Percentiles rank a stretch among this genome's conserved stretches.
Evolutionary conservation across 2,329 filamentous ascomycete species (phyloP).

Genomic region (Trematosphaeria pertusa): DNA sequence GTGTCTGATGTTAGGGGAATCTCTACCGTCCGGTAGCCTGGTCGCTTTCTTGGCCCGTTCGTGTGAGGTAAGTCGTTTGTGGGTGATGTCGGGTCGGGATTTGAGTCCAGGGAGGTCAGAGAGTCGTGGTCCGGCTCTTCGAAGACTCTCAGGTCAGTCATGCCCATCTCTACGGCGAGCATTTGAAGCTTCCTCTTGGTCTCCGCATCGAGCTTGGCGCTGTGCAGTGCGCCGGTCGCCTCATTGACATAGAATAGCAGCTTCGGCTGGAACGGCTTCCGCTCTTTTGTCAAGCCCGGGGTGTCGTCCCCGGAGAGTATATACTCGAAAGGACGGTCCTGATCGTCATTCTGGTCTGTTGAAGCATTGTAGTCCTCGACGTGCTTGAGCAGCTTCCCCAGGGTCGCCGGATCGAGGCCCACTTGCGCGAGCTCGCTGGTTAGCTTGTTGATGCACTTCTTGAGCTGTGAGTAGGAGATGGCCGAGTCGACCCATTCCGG

Average conservation of each 20-base stretch:
- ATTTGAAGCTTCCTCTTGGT: constrained; percentile 70
- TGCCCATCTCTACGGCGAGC: constrained; percentile 59
- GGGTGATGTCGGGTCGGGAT: not conserved
- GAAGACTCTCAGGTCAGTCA: constrained; percentile 47
- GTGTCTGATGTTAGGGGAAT: constrained; percentile 78
- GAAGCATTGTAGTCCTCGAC: constrained; percentile 46
- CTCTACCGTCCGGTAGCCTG: constrained; percentile 63
- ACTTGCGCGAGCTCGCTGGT: constrained; percentile 72
- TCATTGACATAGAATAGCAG: constrained; percentile 74
- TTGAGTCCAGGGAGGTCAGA: constrained; percentile 7
- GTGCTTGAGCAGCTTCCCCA: constrained; percentile 67
- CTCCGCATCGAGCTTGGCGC: constrained; percentile 70
- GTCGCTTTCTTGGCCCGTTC: constrained; percentile 13
- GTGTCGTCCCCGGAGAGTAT: constrained; percentile 33
- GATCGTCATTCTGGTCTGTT: constrained; percentile 28
- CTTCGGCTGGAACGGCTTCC: constrained; percentile 65
- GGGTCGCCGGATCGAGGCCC: constrained; percentile 74
- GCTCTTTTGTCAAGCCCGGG: constrained; percentile 13
- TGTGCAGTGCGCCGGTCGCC: constrained; percentile 69
- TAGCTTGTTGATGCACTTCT: constrained; percentile 87
- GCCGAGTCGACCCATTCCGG: constrained; percentile 74
- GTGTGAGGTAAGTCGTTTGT: not conserved
- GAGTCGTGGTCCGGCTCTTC: constrained; percentile 33
- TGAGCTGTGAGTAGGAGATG: constrained; percentile 83
- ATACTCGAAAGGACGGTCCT: constrained; percentile 46